Base-by-base conservation (phyloP, 257 asterid species). In the Nemophila menziesii region DNA sequence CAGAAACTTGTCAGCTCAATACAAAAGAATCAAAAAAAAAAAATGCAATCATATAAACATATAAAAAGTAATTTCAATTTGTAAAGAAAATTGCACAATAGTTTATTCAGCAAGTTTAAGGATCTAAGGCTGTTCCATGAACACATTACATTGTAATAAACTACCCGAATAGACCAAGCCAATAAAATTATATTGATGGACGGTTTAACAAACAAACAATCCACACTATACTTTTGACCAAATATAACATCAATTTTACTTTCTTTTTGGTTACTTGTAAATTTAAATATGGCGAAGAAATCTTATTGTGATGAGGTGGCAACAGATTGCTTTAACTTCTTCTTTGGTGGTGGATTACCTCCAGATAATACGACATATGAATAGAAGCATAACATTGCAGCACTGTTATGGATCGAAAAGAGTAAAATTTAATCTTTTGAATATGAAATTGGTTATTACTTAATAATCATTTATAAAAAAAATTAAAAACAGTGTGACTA, bases 301-400 rank as follows among this genome's bases (percentile, higher is more conserved):
- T 12, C 18, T 40, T 22, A 39, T 44, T 33, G 52, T 22, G 56
- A 46, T 54, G 38, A 39, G 24, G 20, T 41, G 46, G 57, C 46
- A 24, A 50, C 55, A 55, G 68, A 37, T 14, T 9, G 27, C 56
- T 64, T 69, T 60, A 20, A 21, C 48, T 64, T 69, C 48, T 64
- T 69, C 66, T 69, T 69, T 34, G 76, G 76, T 20, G 68, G 68
- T 34, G 72, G 76, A 43, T 69, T 69, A 15, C 72, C 76, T 22
- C 76, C 76, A 27, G 71, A 76, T 51, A 89, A 41, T 60, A 89
- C 78, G 67, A 89, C 96, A 15, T 89, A 89, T 8, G 78, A 46
- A 42, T 80, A 89, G 71, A 89, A 89, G 74, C 77, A 66, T 20
- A 84, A 61, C 95, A 89, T 89, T 64, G 95, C 87, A 56, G 86